Evolutionary conservation across 441 rosid species (phyloP).

Genomic region (Bocquillonia castaneifolia): DNA sequence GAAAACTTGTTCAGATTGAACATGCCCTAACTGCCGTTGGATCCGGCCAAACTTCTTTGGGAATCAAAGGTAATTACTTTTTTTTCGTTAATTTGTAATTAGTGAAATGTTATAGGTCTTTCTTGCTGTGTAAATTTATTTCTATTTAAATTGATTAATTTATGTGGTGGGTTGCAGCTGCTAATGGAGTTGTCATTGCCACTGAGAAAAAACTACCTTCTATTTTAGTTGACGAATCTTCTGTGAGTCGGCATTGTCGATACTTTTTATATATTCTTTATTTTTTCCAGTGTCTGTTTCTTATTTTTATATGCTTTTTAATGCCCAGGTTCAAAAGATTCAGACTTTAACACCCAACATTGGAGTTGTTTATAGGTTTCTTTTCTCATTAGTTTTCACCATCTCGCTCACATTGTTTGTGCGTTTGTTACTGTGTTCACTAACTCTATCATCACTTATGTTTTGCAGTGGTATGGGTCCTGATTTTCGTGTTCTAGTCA

Average conservation of each 20-base stretch:
- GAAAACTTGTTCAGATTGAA: conserved; percentile 99
- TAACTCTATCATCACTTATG: neutral
- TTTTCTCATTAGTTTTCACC: conserved; percentile 9
- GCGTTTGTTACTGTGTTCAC: neutral
- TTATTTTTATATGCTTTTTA: neutral
- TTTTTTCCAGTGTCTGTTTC: neutral
- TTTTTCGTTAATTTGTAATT: neutral
- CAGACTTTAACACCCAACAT: conserved; percentile 82
- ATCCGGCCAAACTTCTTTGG: conserved; percentile 92
- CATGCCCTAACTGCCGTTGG: conserved; percentile 97
- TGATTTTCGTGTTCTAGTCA: conserved; percentile 89
- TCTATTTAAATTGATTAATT: neutral
- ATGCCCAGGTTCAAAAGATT: conserved; percentile 84
- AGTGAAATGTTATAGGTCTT: neutral
- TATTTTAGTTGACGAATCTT: conserved; percentile 83
- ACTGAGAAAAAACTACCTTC: conserved; percentile 93
- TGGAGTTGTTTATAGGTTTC: conserved; percentile 96
- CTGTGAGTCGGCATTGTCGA: conserved; percentile 42
- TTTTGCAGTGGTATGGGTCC: conserved; percentile 96
- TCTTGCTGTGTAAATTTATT: neutral
- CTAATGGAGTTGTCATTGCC: conserved; percentile 92
- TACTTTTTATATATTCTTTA: neutral
- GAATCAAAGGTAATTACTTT: conserved; percentile 65
- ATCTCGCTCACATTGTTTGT: neutral
- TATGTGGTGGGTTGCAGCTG: conserved; percentile 45